Evolutionary conservation across 768 basidiomycete genomes (phyloP).

Genomic region (Kwoniella dendrophila): DNA sequence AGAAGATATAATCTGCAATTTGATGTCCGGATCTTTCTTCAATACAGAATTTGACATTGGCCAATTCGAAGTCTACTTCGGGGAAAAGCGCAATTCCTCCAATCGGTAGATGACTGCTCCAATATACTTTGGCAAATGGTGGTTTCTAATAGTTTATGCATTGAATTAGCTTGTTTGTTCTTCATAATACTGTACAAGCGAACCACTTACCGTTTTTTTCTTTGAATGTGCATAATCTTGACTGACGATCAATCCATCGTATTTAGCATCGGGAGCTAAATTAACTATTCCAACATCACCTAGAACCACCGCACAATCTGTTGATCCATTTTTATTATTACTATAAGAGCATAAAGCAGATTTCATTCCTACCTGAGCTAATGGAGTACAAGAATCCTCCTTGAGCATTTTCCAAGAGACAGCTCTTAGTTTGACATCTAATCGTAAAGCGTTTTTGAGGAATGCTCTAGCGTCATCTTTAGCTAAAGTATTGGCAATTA

Average conservation of each 20-base stretch:
- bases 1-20: constrained; percentile 89
- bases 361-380: constrained; percentile 82
- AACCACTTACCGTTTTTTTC: constrained; percentile 17
- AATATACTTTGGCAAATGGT: constrained; percentile 73
- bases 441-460: constrained; percentile 72
- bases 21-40: constrained; percentile 77
- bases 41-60: constrained; percentile 82
- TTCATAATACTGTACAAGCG: neutral
- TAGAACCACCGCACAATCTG: constrained; percentile 72
- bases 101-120: constrained; percentile 84
- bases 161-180: neutral
- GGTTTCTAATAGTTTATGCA: constrained; percentile 56
- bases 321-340: constrained; percentile 83
- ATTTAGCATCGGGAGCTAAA: constrained; percentile 75
- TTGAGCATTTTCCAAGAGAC: constrained; percentile 92
- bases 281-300: constrained; percentile 82
- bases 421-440: constrained; percentile 79
- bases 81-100: constrained; percentile 91
- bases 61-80: constrained; percentile 74
- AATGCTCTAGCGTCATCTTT: constrained; percentile 71
- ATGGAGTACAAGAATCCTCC: constrained; percentile 64
- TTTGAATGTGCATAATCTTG: constrained; percentile 1
- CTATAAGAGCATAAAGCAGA: constrained; percentile 79
- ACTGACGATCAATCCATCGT: constrained; percentile 63
- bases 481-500: constrained; percentile 68